A percentile compares a stretch with the other conserved stretches of the same genome.
Evolutionary conservation across 495 filamentous ascomycete species (phyloP).

Genomic region (Clohesyomyces aquaticus): DNA sequence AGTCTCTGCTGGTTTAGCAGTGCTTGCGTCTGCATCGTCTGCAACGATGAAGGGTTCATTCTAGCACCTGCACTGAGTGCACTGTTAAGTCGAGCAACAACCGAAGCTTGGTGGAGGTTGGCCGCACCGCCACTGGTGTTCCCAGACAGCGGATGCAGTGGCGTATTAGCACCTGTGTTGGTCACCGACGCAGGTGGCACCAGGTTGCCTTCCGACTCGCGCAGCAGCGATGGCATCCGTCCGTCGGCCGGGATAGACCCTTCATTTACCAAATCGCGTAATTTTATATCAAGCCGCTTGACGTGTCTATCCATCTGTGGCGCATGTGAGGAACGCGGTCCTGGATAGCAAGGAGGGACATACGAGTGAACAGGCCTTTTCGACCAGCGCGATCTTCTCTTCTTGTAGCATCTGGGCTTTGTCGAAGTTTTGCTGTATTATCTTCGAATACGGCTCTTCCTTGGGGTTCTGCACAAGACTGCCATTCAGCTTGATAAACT

Average conservation of each 20-base stretch:
- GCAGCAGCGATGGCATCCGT: conserved; percentile 76
- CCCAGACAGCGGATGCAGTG: conserved; percentile 50
- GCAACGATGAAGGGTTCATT: conserved; percentile 22
- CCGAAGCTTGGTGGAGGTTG: conserved; percentile 44
- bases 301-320: conserved; percentile 78
- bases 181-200: conserved; percentile 56
- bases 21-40: conserved; percentile 37
- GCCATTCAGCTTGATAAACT: conserved; percentile 84
- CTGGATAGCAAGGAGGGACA: conserved; percentile 7
- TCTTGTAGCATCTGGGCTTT: conserved; percentile 74
- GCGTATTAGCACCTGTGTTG: conserved; percentile 53
- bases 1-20: conserved; percentile 33
- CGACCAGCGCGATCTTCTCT: conserved; percentile 80
- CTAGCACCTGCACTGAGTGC: conserved; percentile 34
- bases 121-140: conserved; percentile 41
- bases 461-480: conserved; percentile 82
- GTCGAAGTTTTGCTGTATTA: conserved; percentile 72
- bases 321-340: conserved; percentile 8
- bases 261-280: conserved; percentile 80
- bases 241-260: conserved; percentile 77
- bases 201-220: conserved; percentile 59
- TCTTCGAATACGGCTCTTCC: conserved; percentile 72
- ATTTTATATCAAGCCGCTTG: conserved; percentile 81
- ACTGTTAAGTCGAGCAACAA: conserved; percentile 46
- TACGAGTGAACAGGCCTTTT: conserved; percentile 73